Base-by-base conservation (phyloP, 345 rosid genomes). In the Citrus hindsii region DNA sequence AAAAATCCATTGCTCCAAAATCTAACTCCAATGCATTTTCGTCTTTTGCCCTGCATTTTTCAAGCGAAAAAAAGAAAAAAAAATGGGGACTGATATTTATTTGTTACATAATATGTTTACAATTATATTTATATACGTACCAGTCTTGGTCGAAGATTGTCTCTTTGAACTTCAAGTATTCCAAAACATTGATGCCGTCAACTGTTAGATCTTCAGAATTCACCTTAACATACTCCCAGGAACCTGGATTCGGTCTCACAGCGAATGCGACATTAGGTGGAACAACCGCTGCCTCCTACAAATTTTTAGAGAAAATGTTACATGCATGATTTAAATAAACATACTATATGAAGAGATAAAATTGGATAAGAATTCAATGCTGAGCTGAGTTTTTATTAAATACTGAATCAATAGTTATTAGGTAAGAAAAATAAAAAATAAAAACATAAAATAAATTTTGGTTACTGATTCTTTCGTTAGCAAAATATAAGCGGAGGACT, bases 171-270 rank as follows among this genome's bases (percentile, higher is more conserved):
- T 83, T 84, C 82, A 96, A 85, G 88, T 88, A 96, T 40, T 96
- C 95, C 0, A 90, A 80, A 5, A 82, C 80, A 27, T 79, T 82
- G 76, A 92, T 89, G 56, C 82, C 92, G 21, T 89, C 96, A 0
- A 90, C 98, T 0, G 85, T 68, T 61, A 96, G 80, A 69, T 89
- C 88, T 28, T 84, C 87, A 58, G 92, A 80, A 51, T 90, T 85
- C 66, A 96, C 99, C 75, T 88, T 92, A 59, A 96, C 94, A 72
- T 83, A 91, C 78, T 94, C 99, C 97, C 97, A 96, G 80, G 82
- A 87, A 14, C 98, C 99, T 5, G 98, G 98, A 71, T 83, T 91
- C 6, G 92, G 98, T 80, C 99, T 85, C 58, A 87, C 95, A 0
- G 99, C 97, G 63, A 96, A 74, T 10, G 94, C 97, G 58, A 94